A percentile compares a stretch with the other conserved stretches of the same genome.
phyloP scores from a whole-genome alignment of 1,139 yeast genomes.

The Meyerozyma guilliermondii region DNA sequence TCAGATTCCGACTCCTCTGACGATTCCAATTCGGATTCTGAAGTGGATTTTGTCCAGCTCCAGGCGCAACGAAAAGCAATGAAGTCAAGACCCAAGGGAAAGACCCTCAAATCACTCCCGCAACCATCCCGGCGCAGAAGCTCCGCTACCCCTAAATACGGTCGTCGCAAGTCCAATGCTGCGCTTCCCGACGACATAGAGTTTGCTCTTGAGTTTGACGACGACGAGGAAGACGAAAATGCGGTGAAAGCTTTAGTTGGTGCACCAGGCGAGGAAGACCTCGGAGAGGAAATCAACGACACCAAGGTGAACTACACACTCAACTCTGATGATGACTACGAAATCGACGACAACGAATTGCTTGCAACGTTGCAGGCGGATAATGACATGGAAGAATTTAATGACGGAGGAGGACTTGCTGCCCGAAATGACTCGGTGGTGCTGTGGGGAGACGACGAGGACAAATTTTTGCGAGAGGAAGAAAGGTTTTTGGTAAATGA shows the following conservation, averaged over 20 bases:
- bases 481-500: slow-evolving; percentile 44
- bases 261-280: neutral
- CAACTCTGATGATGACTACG: slow-evolving; percentile 64
- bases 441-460: slow-evolving; percentile 46
- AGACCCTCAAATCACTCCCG: slow-evolving; percentile 3
- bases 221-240: slow-evolving; percentile 7
- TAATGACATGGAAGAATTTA: slow-evolving; percentile 49
- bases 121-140: slow-evolving; percentile 14
- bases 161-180: slow-evolving; percentile 36
- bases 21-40: slow-evolving; percentile 39
- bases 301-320: slow-evolving; percentile 17
- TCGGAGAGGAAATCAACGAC: neutral
- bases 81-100: slow-evolving; percentile 22
- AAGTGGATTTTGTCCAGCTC: slow-evolving; percentile 64
- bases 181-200: slow-evolving; percentile 47
- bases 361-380: slow-evolving; percentile 67
- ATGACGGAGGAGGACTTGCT: slow-evolving; percentile 9
- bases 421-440: slow-evolving; percentile 37
- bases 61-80: slow-evolving; percentile 61
- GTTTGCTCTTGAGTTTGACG: slow-evolving; percentile 52
- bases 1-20: slow-evolving; percentile 45
- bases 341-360: slow-evolving; percentile 67
- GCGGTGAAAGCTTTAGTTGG: neutral
- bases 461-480: slow-evolving; percentile 43
- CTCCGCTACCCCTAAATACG: slow-evolving; percentile 24